Conservation (phyloP, 2,329 filamentous ascomycete species). For the Coniella lustricola region DNA sequence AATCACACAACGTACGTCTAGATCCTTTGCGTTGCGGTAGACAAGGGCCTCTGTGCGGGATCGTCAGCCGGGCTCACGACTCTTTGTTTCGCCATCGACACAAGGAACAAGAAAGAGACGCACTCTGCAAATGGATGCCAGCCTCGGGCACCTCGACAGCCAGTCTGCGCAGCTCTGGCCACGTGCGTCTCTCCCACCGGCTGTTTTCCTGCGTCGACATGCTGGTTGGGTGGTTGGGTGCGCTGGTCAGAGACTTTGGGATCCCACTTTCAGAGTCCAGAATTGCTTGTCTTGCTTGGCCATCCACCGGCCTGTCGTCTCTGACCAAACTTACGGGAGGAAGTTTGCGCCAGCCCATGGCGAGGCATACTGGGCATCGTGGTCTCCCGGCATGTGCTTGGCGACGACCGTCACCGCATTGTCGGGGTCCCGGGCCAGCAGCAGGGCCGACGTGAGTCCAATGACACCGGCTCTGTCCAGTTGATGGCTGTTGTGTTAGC, state of each 20-base stretch:
- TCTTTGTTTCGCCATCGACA: not conserved
- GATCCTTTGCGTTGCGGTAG: conserved; percentile 56
- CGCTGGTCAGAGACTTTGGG: conserved; percentile 2
- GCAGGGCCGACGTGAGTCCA: conserved; percentile 43
- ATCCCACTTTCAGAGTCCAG: no score
- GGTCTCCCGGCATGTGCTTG: conserved; percentile 91
- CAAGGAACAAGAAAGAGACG: not conserved
- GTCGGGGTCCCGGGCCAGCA: conserved; percentile 37
- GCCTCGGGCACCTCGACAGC: conserved; percentile 64
- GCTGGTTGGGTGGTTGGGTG: conserved; percentile 24
- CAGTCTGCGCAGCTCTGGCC: conserved; percentile 54
- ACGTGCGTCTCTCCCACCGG: conserved; percentile 57
- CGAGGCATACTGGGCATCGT: conserved; percentile 83
- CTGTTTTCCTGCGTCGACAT: conserved; percentile 37
- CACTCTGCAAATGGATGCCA: conserved; percentile 72
- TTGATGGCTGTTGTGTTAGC: not conserved
- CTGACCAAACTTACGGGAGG: conserved; percentile 49
- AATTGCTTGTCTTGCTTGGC: no score
- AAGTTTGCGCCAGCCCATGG: conserved; percentile 85
- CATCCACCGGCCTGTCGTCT: no score
- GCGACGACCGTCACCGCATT: conserved; percentile 39
- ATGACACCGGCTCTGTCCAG: conserved; percentile 38
- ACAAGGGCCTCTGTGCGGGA: conserved; percentile 37
- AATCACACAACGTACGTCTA: conserved; percentile 19
- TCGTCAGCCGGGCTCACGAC: no score